Percentiles rank a stretch among this genome's conserved stretches.
Evolutionary conservation across 441 rosid genomes (phyloP).

Genomic region (Erysimum cheiri): DNA sequence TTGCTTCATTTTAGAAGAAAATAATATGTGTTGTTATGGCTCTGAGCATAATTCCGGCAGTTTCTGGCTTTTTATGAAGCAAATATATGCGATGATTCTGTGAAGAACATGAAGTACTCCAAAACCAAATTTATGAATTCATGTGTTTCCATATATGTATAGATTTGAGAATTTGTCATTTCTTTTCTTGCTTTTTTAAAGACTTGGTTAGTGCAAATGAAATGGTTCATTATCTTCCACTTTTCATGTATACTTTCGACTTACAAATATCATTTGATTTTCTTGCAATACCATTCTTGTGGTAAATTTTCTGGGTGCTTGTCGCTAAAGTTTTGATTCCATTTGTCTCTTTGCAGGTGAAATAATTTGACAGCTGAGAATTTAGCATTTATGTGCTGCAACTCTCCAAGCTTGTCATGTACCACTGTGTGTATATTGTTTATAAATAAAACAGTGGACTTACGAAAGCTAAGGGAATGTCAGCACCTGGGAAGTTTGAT

Average conservation of each 20-base stretch:
- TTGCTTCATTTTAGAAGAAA: conserved; percentile 12
- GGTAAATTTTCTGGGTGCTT: conserved; percentile 26
- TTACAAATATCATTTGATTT: conserved; percentile 2
- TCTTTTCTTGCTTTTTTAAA: background rate
- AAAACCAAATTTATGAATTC: background rate
- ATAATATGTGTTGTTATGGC: background rate
- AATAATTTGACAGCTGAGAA: conserved; percentile 43
- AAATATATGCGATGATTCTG: background rate
- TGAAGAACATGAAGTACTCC: background rate
- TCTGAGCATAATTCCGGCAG: conserved; percentile 14
- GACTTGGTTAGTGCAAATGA: conserved; percentile 10
- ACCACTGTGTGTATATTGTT: conserved; percentile 59
- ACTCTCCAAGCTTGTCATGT: conserved; percentile 68
- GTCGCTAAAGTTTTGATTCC: conserved; percentile 36
- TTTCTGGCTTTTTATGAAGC: conserved; percentile 5
- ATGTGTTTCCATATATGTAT: conserved; percentile 17
- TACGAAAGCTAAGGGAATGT: conserved; percentile 69
- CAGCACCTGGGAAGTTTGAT: conserved; percentile 89
- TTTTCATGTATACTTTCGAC: conserved; percentile 13
- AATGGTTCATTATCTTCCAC: conserved; percentile 11
- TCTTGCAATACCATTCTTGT: conserved; percentile 1
- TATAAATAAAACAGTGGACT: conserved; percentile 55
- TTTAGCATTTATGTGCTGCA: conserved; percentile 63
- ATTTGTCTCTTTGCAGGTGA: conserved; percentile 56
- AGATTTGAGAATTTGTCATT: conserved; percentile 16